These are phyloP conservation scores for Tetracladium maxilliforme DNA, from an alignment of 2,329 filamentous ascomycete species.

Conservation along the genomic window DNA sequence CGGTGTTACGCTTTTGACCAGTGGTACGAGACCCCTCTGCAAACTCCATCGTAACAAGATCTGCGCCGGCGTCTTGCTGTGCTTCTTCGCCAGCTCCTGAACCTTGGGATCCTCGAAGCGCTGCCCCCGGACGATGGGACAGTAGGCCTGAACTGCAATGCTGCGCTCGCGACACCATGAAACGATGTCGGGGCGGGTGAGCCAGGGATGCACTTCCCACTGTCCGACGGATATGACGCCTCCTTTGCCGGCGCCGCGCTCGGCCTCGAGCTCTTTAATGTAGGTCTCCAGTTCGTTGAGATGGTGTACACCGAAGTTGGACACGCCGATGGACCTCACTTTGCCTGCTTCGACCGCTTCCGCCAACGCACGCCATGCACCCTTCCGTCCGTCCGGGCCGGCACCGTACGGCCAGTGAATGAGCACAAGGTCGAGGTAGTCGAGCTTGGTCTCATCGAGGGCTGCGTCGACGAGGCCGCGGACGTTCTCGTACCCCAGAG, in stretches of 20 bases:
- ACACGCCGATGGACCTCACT: conserved; percentile 45
- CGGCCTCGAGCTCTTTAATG: conserved; percentile 44
- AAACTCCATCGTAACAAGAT: conserved; percentile 68
- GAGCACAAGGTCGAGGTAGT: conserved; percentile 53
- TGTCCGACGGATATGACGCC: conserved; percentile 73
- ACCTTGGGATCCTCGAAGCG: conserved; percentile 56
- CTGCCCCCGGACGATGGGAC: conserved; percentile 48
- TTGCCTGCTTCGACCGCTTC: conserved; percentile 47
- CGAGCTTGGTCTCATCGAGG: conserved; percentile 43
- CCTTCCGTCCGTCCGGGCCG: conserved; percentile 39
- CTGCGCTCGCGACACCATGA: conserved; percentile 56
- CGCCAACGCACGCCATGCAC: conserved; percentile 47
- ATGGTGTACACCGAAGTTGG: conserved; percentile 50
- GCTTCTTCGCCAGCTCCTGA: conserved; percentile 50
- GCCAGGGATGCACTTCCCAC: conserved; percentile 85
- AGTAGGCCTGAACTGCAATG: conserved; percentile 49
- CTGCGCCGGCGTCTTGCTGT: conserved; percentile 62
- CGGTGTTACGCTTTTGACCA: conserved; percentile 60
- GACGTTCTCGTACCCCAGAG: conserved; percentile 47
- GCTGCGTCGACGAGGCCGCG: conserved; percentile 49
- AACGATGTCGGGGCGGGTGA: conserved; percentile 63
- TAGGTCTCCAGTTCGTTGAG: conserved; percentile 43
- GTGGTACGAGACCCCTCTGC: conserved; percentile 60
- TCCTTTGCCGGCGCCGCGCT: conserved; percentile 48
- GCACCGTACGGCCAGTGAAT: conserved; percentile 47